A percentile compares a stretch with the other conserved stretches of the same genome.
These are phyloP conservation scores for Parathielavia appendiculata DNA, from an alignment of 495 filamentous ascomycete species.

Conservation along the genomic window DNA sequence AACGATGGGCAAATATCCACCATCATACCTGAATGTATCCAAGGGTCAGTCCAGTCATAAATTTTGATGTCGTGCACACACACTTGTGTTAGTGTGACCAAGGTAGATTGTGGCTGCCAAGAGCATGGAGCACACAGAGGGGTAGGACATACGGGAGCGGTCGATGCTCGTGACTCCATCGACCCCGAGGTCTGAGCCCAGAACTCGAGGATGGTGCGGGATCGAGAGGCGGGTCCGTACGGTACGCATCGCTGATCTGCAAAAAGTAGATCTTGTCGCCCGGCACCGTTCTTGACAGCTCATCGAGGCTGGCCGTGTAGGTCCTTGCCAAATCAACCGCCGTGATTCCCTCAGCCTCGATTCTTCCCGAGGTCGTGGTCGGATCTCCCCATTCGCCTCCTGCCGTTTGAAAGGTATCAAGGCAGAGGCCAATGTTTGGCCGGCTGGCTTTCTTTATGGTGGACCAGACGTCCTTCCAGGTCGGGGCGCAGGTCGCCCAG, in stretches of 20 bases:
- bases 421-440: conserved; percentile 66
- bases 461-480: conserved; percentile 63
- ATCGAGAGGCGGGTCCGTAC: conserved; percentile 47
- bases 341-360: conserved; percentile 23
- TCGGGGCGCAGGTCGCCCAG: conserved; percentile 68
- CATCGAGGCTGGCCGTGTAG: conserved; percentile 50
- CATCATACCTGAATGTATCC: conserved; percentile 42
- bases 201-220: conserved; percentile 35
- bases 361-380: conserved; percentile 57
- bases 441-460: conserved; percentile 58
- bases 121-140: background rate
- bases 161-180: conserved; percentile 69
- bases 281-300: conserved; percentile 53
- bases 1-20: conserved; percentile 67
- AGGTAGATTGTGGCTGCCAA: background rate
- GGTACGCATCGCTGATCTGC: conserved; percentile 78
- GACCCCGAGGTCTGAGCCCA: conserved; percentile 53
- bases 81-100: background rate
- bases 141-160: conserved; percentile 50
- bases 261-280: conserved; percentile 69
- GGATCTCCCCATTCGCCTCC: conserved; percentile 76
- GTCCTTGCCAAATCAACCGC: conserved; percentile 40
- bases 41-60: background rate
- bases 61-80: too few relatives aligned
- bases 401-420: conserved; percentile 78